Evolutionary conservation across 2,329 filamentous ascomycete genomes (phyloP).

Genomic region (Sclerotinia trifoliorum): DNA sequence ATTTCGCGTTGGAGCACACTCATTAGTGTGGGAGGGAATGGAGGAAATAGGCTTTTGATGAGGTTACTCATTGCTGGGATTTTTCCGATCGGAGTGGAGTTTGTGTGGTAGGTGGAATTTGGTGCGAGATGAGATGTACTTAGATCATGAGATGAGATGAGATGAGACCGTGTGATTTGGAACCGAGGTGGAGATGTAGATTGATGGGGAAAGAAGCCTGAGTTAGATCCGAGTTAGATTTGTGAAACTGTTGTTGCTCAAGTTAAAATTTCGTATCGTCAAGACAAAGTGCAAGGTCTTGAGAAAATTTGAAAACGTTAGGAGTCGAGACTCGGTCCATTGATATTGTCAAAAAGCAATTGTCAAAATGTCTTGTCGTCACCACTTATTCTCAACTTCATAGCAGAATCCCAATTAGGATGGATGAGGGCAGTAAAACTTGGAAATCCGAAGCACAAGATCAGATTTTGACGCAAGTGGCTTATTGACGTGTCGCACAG

Average conservation of each 20-base stretch:
- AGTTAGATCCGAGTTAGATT: conserved; percentile 10
- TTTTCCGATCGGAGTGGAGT: conserved; percentile 1
- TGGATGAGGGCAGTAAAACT: background rate
- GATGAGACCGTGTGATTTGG: conserved; percentile 15
- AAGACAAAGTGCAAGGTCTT: background rate
- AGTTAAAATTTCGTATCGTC: background rate
- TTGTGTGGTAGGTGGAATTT: background rate
- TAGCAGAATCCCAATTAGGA: background rate
- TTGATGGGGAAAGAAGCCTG: conserved; percentile 6
- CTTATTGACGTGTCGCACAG: conserved; percentile 5
- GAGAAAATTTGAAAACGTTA: background rate
- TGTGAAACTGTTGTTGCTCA: background rate
- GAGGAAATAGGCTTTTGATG: background rate
- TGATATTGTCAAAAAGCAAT: background rate
- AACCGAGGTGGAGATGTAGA: background rate
- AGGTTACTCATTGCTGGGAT: background rate
- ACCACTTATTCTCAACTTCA: background rate
- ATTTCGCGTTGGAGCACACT: background rate
- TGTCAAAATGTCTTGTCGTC: background rate
- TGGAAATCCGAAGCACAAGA: background rate
- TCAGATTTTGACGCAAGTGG: conserved; percentile 2
- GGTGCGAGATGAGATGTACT: conserved; percentile 17
- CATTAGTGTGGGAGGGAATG: background rate
- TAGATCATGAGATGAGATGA: conserved; percentile 17
- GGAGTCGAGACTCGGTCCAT: background rate